Conservation (phyloP, 2,329 filamentous ascomycete species). For the Furcasterigmium furcatum region DNA sequence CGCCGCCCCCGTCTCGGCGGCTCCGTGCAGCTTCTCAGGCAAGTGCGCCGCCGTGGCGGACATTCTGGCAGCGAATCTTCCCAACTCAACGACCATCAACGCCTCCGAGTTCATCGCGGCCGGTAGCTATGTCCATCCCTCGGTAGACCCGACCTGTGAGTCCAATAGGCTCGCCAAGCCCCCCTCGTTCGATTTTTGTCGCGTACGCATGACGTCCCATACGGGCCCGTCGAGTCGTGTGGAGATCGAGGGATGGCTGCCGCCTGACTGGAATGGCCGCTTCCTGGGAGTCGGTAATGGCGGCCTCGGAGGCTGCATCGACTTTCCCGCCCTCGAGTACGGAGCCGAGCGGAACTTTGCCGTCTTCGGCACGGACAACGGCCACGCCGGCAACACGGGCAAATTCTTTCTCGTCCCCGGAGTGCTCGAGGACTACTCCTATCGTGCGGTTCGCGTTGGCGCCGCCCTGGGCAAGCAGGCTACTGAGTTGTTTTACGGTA, state of each 20-base stretch:
- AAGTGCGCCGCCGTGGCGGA: constrained; percentile 20
- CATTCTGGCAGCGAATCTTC: constrained; percentile 14
- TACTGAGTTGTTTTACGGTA: constrained; percentile 37
- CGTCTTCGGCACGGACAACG: constrained; percentile 44
- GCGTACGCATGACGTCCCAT: constrained; percentile 22
- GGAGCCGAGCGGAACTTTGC: constrained; percentile 37
- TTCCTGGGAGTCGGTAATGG: constrained; percentile 47
- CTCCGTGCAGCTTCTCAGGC: constrained; percentile 8
- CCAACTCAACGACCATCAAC: constrained; percentile 29
- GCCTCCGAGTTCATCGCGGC: constrained; percentile 30
- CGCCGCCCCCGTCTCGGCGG: no score
- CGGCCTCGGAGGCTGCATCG: constrained; percentile 42
- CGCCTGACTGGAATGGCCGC: constrained; percentile 38
- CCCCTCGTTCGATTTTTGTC: constrained; percentile 23
- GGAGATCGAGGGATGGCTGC: constrained; percentile 43
- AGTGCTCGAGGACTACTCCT: constrained; percentile 30
- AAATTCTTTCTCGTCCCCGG: constrained; percentile 31
- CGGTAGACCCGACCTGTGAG: constrained; percentile 33
- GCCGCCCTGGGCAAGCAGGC: constrained; percentile 41
- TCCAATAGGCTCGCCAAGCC: constrained; percentile 13
- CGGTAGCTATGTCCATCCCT: constrained; percentile 34
- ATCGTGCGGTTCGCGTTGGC: constrained; percentile 25
- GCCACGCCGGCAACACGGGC: constrained; percentile 39
- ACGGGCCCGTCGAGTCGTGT: constrained; percentile 39
- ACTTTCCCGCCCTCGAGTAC: constrained; percentile 40